Evolutionary conservation across 345 rosid genomes (phyloP).

Genomic region (Populus alba): DNA sequence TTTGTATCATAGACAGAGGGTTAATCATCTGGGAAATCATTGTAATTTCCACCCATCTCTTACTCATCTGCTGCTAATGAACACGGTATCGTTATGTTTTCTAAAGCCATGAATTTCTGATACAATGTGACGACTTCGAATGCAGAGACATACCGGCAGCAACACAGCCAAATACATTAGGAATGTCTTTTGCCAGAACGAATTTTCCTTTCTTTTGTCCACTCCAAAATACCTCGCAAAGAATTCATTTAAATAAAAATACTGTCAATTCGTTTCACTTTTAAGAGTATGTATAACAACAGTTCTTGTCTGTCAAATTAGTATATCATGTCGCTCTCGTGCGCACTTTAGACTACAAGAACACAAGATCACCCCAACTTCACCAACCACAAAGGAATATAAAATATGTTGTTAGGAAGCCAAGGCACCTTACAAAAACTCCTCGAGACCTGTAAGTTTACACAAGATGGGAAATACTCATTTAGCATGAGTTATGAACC

Average conservation of each 20-base stretch:
- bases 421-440: not conserved
- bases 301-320: not conserved
- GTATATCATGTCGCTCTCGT: not conserved
- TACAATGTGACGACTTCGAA: no score
- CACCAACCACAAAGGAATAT: not conserved
- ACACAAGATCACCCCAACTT: not conserved
- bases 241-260: not conserved
- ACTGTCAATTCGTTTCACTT: not conserved
- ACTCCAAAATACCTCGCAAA: not conserved
- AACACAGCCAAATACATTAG: not conserved
- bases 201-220: not conserved
- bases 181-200: not conserved
- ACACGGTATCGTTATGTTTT: not conserved
- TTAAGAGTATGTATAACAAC: not conserved
- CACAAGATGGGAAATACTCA: not conserved
- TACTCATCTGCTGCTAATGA: not conserved
- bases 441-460: not conserved
- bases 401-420: not conserved
- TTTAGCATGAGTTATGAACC: not conserved
- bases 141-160: not conserved
- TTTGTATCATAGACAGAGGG: not conserved
- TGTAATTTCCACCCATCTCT: no score
- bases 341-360: not conserved
- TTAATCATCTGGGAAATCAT: no score
- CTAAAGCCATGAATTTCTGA: not conserved